These are phyloP conservation scores for Linanthus parryae DNA, from an alignment of 148 eudicot species.

Conservation along the genomic window DNA sequence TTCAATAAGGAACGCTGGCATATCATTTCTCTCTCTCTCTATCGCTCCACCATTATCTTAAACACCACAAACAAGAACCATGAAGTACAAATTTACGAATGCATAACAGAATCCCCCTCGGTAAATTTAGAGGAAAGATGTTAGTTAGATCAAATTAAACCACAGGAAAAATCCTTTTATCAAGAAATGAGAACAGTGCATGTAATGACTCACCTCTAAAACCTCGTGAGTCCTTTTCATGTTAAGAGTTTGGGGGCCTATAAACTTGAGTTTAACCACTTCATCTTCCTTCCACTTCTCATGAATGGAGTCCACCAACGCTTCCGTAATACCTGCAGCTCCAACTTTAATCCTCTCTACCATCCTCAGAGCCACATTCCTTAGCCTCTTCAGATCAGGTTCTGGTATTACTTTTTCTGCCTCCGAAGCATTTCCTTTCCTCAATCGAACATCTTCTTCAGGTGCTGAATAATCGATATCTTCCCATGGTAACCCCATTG, in stretches of 20 bases:
- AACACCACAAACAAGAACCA: background rate
- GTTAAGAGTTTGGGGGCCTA: slow-evolving; percentile 58
- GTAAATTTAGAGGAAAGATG: background rate
- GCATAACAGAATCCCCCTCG: background rate
- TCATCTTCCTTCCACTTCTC: slow-evolving; percentile 83
- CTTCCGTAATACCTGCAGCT: slow-evolving; percentile 69
- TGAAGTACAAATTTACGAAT: background rate
- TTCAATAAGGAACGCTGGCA: no score
- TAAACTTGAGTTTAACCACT: slow-evolving; percentile 81
- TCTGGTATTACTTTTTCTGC: slow-evolving; percentile 77
- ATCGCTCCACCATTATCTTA: no score
- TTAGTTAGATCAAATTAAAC: background rate
- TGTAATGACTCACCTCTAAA: slow-evolving; percentile 57
- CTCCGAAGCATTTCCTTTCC: slow-evolving; percentile 38
- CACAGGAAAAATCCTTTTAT: background rate
- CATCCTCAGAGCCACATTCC: slow-evolving; percentile 88
- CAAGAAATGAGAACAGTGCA: background rate
- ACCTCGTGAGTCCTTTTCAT: slow-evolving; percentile 82
- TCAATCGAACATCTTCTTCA: slow-evolving; percentile 13
- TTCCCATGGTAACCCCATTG: slow-evolving; percentile 56
- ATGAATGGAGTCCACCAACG: slow-evolving; percentile 65
- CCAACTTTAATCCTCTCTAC: slow-evolving; percentile 81
- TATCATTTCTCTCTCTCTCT: no score
- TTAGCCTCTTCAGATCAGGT: slow-evolving; percentile 68
- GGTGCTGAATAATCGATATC: slow-evolving; percentile 12